phyloP scores from a whole-genome alignment of 306 rosid genomes.

The Castanea mollissima region DNA sequence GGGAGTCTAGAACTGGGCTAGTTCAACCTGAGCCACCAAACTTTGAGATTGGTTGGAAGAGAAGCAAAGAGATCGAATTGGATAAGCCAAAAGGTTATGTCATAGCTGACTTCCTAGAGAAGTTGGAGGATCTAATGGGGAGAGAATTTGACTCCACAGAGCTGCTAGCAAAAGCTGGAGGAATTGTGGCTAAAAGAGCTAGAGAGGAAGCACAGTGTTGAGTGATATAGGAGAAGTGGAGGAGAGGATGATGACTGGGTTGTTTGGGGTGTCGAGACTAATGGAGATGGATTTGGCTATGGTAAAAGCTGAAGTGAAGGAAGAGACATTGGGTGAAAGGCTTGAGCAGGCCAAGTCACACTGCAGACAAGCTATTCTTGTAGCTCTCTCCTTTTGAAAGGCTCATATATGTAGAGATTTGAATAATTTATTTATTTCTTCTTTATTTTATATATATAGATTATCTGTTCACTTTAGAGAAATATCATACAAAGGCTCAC shows the following conservation, averaged over 20 bases:
- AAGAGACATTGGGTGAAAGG: conserved; percentile 69
- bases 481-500: no score
- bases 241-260: conserved; percentile 76
- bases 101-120: conserved; percentile 80
- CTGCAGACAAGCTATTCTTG: conserved; percentile 96
- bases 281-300: conserved; percentile 91
- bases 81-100: conserved; percentile 80
- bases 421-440: background rate
- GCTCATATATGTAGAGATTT: background rate
- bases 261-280: conserved; percentile 74
- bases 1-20: conserved; percentile 33
- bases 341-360: conserved; percentile 81
- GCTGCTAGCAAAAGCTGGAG: conserved; percentile 69
- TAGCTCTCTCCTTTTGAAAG: conserved; percentile 70
- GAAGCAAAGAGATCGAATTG: conserved; percentile 63
- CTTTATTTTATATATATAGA: background rate
- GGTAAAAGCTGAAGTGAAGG: conserved; percentile 84
- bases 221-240: conserved; percentile 83
- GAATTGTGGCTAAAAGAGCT: conserved; percentile 84
- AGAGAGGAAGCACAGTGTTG: conserved; percentile 83
- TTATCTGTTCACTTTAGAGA: background rate
- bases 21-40: conserved; percentile 61
- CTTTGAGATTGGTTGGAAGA: conserved; percentile 90
- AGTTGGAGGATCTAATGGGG: conserved; percentile 72
- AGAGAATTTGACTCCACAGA: conserved; percentile 71